These are phyloP conservation scores for Thozetella sp. DNA, from an alignment of 495 filamentous ascomycete genomes.

Conservation along the genomic window DNA sequence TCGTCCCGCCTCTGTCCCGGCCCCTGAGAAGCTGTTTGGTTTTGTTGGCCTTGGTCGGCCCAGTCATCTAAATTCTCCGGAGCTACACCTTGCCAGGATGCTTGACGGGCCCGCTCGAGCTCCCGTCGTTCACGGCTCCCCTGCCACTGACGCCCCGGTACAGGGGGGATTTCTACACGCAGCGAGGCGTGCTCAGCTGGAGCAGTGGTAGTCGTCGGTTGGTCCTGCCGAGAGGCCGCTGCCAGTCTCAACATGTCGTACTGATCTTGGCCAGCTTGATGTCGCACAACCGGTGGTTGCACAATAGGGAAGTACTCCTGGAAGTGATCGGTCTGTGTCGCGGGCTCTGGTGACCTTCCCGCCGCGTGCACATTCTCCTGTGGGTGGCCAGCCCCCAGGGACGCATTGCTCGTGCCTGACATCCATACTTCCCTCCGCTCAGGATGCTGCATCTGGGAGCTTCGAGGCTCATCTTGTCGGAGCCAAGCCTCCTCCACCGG, in stretches of 20 bases:
- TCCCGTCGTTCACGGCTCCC: slow-evolving; percentile 18
- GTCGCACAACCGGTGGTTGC: background rate
- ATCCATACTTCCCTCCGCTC: background rate
- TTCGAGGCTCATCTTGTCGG: background rate
- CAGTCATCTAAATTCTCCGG: slow-evolving; percentile 13
- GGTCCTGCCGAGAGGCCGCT: background rate
- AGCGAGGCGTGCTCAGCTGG: background rate
- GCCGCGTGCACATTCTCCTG: background rate
- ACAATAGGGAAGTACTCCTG: background rate
- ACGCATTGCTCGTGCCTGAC: background rate
- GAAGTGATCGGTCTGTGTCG: background rate
- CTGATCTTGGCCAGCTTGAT: background rate
- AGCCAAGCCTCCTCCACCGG: background rate
- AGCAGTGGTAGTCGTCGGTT: background rate
- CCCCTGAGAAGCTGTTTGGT: background rate
- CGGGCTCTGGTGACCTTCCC: background rate
- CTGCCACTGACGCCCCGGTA: slow-evolving; percentile 9
- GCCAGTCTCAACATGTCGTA: background rate
- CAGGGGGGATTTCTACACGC: background rate
- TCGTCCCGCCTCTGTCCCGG: background rate
- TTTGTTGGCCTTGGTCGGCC: background rate
- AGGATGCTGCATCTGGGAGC: background rate
- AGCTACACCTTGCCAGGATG: slow-evolving; percentile 2
- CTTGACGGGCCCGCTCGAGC: slow-evolving; percentile 13
- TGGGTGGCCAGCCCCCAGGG: background rate